Evolutionary conservation across 1,284 basidiomycete genomes (phyloP).

Genomic region (Lentinula novae-zelandiae): DNA sequence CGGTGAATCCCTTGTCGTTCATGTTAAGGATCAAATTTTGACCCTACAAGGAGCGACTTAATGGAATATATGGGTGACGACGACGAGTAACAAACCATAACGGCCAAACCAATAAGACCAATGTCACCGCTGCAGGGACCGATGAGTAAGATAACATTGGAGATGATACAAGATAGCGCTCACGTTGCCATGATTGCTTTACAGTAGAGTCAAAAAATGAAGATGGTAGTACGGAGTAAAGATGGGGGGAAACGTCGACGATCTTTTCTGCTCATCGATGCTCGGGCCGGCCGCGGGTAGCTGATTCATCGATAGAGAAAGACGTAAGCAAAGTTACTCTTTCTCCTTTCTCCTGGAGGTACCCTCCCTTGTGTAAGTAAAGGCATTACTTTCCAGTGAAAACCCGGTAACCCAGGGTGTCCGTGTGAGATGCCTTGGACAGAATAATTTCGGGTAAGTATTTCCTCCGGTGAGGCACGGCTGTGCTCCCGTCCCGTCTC

Average conservation of each 20-base stretch:
- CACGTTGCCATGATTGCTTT: constrained; percentile 41
- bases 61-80: constrained; percentile 15
- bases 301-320: constrained; percentile 8
- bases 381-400: background rate
- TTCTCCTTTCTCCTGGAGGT: background rate
- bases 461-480: background rate
- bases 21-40: constrained; percentile 98
- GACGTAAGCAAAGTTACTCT: background rate
- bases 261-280: constrained; percentile 7
- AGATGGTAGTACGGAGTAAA: constrained; percentile 24
- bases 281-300: background rate
- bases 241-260: constrained; percentile 16
- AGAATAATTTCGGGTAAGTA: background rate
- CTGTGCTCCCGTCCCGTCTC: background rate
- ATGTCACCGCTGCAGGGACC: constrained; percentile 71
- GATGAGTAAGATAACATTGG: constrained; percentile 13
- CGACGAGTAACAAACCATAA: constrained; percentile 68
- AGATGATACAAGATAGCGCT: constrained; percentile 5
- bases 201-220: constrained; percentile 7
- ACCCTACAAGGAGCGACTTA: constrained; percentile 50
- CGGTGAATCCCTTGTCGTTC: constrained; percentile 99
- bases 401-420: background rate
- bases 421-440: background rate
- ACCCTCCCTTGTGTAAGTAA: background rate
- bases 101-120: constrained; percentile 93